Base-by-base conservation (phyloP, 345 rosid species). In the Atalantia buxifolia region DNA sequence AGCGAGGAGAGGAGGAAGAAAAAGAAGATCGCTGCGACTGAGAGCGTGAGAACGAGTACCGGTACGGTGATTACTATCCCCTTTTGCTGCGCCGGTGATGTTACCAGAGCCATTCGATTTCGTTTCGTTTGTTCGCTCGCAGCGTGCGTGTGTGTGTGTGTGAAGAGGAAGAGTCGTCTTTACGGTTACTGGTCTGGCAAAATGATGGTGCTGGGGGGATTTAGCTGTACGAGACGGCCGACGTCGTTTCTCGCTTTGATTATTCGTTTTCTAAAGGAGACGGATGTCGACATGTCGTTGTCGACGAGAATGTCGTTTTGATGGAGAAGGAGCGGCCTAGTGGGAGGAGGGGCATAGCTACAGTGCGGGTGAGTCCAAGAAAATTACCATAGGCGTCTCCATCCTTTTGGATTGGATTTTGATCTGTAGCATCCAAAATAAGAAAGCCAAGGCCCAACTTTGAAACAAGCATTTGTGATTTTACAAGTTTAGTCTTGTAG, bases 1-100 rank as follows among this genome's bases (percentile, higher is more conserved):
- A 90, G 87, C 48, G 97, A 89, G 71, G 95, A 92, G 27, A 91
- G 81, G 75, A 97, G 92, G 84, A 97, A 87, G 89, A 92, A 90
- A 35, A 93, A 81, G 78, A 87, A 83, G 72, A 86, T 77, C 50
- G 96, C 91, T 9, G 90, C 95, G 5, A 74, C 88, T 4, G 95
- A 88, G 27, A 88, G 92, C 0, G 90, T 76, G 69, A 96, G 89
- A 10, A 90, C 90, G 25, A 94, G 85, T 25, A 89, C 88, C 1
- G 97, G 97, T 6, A 94, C 86, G 16, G 93, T 84, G 1, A 94
- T 81, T 24, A 91, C 82, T 5, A 92, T 36, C 3, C 98, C 95
- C 75, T 93, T 91, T 72, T 91, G 99, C 50, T 67, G 72, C 14
- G 73, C 9, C 55, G 55, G 62, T 7, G 75, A 72, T 4, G 75